Conservation (phyloP, 352 stramenopile species). For the Phytopythium cucurbitacearum region DNA sequence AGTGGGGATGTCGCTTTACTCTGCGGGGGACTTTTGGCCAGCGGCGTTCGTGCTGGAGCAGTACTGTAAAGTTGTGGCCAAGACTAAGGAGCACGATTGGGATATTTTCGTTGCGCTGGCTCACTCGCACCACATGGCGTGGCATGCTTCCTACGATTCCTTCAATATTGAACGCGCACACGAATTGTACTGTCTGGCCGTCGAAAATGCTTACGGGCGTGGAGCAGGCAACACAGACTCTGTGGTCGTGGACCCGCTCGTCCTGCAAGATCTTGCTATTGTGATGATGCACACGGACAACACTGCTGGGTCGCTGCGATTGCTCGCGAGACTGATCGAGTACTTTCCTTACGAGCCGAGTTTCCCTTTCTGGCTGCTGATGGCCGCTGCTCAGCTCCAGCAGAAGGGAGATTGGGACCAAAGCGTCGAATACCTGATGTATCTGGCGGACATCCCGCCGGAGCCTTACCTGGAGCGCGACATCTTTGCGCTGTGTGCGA, state of each 20-base stretch:
- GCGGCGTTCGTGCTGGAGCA: conserved; percentile 48
- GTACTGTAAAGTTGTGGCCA: conserved; percentile 9
- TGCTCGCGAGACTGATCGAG: conserved; percentile 60
- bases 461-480: conserved; percentile 54
- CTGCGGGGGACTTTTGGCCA: conserved; percentile 50
- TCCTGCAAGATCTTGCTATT: conserved; percentile 57
- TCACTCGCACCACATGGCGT: conserved; percentile 65
- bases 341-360: conserved; percentile 38
- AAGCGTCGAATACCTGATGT: conserved; percentile 56
- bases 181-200: conserved; percentile 32
- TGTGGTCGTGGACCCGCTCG: conserved; percentile 22
- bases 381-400: conserved; percentile 55
- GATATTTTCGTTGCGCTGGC: conserved; percentile 27
- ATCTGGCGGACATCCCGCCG: conserved; percentile 47
- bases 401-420: conserved; percentile 48
- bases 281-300: conserved; percentile 61
- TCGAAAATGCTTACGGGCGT: conserved; percentile 15
- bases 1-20: conserved; percentile 39
- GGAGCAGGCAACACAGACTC: neutral
- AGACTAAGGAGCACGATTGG: conserved; percentile 6
- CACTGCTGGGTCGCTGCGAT: conserved; percentile 38
- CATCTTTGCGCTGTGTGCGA: conserved; percentile 50
- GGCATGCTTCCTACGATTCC: conserved; percentile 52
- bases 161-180: conserved; percentile 45
- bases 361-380: conserved; percentile 52